Conservation (phyloP, 2,329 filamentous ascomycete genomes). For the Scedosporium dehoogii region DNA sequence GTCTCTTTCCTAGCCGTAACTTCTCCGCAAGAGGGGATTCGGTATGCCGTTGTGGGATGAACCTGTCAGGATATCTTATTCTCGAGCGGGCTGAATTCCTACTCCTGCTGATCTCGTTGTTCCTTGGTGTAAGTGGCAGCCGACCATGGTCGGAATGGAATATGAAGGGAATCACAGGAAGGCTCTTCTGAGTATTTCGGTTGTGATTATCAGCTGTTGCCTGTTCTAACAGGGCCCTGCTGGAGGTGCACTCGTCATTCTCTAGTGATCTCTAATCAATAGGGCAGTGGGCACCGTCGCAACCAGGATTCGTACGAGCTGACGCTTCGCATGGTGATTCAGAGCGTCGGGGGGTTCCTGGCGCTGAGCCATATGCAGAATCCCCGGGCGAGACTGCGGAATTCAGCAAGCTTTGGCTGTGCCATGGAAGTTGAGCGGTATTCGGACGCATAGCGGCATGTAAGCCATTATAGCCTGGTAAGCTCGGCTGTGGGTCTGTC, state of each 20-base stretch:
- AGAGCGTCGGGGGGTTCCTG: not conserved
- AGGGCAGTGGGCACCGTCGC: not conserved
- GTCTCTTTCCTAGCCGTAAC: not conserved
- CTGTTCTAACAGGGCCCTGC: not conserved
- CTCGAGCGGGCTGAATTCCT: not conserved
- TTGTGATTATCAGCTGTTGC: not conserved
- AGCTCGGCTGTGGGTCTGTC: not conserved
- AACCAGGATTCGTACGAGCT: no score
- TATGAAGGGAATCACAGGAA: not conserved
- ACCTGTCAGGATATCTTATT: slow-evolving; percentile 2
- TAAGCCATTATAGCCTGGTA: not conserved
- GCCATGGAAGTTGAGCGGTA: not conserved
- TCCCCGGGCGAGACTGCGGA: not conserved
- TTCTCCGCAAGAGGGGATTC: slow-evolving; percentile 2
- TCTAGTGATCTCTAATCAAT: not conserved
- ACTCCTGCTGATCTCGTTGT: not conserved
- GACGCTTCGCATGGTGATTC: not conserved
- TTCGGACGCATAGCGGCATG: not conserved
- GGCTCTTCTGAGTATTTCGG: not conserved
- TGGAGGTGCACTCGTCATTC: not conserved
- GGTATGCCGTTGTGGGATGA: slow-evolving; percentile 4
- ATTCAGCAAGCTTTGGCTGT: not conserved
- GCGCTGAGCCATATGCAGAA: slow-evolving; percentile 3
- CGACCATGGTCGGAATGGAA: not conserved
- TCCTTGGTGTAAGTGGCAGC: not conserved